Conservation (phyloP, 805 yeast species). For the Candida cerambycidarum region DNA sequence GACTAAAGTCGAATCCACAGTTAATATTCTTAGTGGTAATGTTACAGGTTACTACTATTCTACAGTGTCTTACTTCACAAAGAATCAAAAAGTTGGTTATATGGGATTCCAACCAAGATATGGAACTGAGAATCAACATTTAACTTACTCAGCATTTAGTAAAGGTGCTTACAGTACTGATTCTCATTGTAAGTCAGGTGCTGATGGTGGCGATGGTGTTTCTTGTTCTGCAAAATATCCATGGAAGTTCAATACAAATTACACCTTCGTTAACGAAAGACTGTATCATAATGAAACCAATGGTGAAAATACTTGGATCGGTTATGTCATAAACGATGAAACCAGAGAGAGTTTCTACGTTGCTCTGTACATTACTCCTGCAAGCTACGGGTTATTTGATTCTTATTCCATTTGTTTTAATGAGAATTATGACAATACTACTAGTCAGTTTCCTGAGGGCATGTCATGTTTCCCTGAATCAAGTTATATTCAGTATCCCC, state of each 20-base stretch:
- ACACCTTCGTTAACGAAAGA: conserved; percentile 10
- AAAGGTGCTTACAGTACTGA: conserved; percentile 6
- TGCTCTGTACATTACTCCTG: conserved; percentile 13
- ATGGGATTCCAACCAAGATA: conserved; percentile 15
- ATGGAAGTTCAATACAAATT: conserved; percentile 13
- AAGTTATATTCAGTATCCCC: conserved; percentile 11
- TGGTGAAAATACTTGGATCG: conserved; percentile 16
- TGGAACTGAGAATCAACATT: conserved; percentile 9
- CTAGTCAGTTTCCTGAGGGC: neutral
- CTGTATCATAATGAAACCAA: neutral
- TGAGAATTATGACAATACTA: conserved; percentile 8
- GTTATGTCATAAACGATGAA: conserved; percentile 12
- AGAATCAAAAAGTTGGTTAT: conserved; percentile 10
- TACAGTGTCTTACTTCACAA: conserved; percentile 8
- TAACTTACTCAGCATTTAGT: conserved; percentile 15
- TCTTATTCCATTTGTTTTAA: conserved; percentile 3
- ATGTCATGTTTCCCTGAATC: conserved; percentile 6
- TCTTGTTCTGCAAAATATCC: conserved; percentile 12
- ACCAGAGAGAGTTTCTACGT: conserved; percentile 8
- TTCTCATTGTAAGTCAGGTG: conserved; percentile 12
- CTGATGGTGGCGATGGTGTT: conserved; percentile 15
- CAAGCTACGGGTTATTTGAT: conserved; percentile 7
- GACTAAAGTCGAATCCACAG: conserved; percentile 1
- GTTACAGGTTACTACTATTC: conserved; percentile 15
- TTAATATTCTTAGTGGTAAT: conserved; percentile 8